Evolutionary conservation across 352 stramenopile genomes (phyloP).

Genomic region (Pythium oligandrum): DNA sequence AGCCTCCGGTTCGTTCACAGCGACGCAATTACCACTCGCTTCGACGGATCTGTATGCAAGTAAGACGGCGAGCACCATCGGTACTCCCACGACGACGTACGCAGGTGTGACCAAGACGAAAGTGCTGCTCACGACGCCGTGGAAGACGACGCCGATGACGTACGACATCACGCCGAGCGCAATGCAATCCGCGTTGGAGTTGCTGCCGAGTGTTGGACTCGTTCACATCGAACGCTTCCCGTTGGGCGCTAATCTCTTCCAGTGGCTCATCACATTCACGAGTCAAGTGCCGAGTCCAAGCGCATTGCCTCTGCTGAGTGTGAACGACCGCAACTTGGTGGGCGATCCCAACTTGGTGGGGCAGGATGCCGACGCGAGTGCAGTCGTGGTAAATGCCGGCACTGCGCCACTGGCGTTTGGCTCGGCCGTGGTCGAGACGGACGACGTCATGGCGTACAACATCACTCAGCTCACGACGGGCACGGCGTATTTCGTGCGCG

Average conservation of each 20-base stretch:
- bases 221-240: slow-evolving; percentile 87
- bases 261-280: slow-evolving; percentile 89
- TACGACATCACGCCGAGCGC: slow-evolving; percentile 51
- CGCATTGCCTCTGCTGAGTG: slow-evolving; percentile 36
- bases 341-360: slow-evolving; percentile 12
- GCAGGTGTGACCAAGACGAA: slow-evolving; percentile 37
- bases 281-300: slow-evolving; percentile 37
- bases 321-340: slow-evolving; percentile 44
- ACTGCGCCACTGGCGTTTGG: slow-evolving; percentile 33
- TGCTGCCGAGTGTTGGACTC: slow-evolving; percentile 79
- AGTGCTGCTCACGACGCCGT: slow-evolving; percentile 40
- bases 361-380: slow-evolving; percentile 16
- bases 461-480: slow-evolving; percentile 53
- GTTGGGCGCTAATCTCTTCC: slow-evolving; percentile 62
- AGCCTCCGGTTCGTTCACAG: slow-evolving; percentile 63
- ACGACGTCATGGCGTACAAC: slow-evolving; percentile 32
- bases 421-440: slow-evolving; percentile 21
- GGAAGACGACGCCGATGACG: slow-evolving; percentile 47
- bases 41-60: slow-evolving; percentile 23
- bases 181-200: slow-evolving; percentile 80
- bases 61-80: slow-evolving; percentile 22
- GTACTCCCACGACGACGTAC: slow-evolving; percentile 26
- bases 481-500: slow-evolving; percentile 67
- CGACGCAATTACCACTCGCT: slow-evolving; percentile 53
- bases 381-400: slow-evolving; percentile 20